Evolutionary conservation across 164 flowering plant species (phyloP).

Genomic region (Taxillus chinensis): DNA sequence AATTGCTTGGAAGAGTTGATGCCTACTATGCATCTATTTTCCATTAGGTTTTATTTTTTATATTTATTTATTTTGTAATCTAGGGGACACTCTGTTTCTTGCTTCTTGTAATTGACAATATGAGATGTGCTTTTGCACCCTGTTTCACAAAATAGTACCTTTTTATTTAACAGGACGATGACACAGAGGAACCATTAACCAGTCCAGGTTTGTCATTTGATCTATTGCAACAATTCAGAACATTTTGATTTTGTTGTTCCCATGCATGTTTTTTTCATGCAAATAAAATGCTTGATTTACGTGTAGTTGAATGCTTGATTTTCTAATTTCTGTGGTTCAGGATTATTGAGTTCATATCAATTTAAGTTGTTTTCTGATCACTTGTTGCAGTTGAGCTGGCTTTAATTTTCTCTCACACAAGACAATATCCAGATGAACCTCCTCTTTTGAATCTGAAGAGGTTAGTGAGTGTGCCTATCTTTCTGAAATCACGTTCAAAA

Average conservation of each 20-base stretch:
- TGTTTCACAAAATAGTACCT: background rate
- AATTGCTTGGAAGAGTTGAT: too few relatives aligned
- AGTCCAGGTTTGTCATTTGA: conserved; percentile 43
- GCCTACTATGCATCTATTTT: too few relatives aligned
- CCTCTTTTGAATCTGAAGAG: conserved; percentile 73
- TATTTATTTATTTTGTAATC: background rate
- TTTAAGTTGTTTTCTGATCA: conserved; percentile 7
- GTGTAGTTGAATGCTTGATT: background rate
- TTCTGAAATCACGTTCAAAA: background rate
- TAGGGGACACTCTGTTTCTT: background rate
- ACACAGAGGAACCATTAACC: conserved; percentile 40
- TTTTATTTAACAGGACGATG: conserved; percentile 60
- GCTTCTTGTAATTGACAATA: background rate
- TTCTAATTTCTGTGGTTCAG: background rate
- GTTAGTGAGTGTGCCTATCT: conserved; percentile 20
- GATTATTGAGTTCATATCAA: background rate
- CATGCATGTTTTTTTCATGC: background rate
- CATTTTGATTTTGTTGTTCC: background rate
- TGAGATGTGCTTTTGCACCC: background rate
- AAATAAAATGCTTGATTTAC: background rate
- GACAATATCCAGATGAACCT: conserved; percentile 93
- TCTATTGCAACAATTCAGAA: background rate
- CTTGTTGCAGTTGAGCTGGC: conserved; percentile 69
- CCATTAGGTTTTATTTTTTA: too few relatives aligned
- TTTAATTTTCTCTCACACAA: conserved; percentile 87